These are phyloP conservation scores for Sordaria brevicollis DNA, from an alignment of 495 filamentous ascomycete genomes.

Conservation along the genomic window DNA sequence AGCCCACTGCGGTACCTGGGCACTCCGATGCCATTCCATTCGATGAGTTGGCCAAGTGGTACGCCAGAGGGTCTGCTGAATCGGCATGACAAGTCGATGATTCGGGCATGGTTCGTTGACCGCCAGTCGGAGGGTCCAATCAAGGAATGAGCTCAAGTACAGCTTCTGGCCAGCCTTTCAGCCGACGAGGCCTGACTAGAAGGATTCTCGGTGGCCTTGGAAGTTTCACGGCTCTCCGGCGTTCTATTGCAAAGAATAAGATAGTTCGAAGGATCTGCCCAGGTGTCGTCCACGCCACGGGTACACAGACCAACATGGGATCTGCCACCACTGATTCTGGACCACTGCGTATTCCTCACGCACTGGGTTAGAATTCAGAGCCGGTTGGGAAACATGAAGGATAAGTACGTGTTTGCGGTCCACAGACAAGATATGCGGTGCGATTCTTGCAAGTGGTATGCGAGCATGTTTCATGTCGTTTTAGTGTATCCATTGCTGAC, in stretches of 20 bases:
- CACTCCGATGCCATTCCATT: background rate
- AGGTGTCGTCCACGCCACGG: background rate
- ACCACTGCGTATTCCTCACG: conserved; percentile 2
- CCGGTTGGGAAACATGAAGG: background rate
- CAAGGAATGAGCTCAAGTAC: background rate
- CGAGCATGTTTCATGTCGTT: background rate
- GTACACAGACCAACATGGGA: background rate
- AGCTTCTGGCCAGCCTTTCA: background rate
- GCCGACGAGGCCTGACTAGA: background rate
- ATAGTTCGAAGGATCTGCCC: background rate
- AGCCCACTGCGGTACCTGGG: background rate
- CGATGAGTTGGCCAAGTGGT: conserved; percentile 1
- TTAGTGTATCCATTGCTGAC: conserved; percentile 1
- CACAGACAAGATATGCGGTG: background rate
- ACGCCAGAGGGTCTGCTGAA: conserved; percentile 1
- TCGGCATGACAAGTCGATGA: background rate
- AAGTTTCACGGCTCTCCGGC: background rate
- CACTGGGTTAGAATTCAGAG: conserved; percentile 6
- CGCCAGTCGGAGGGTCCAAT: conserved; percentile 6
- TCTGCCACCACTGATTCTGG: conserved; percentile 7
- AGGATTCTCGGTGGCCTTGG: background rate
- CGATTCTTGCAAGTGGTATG: background rate
- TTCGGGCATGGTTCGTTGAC: conserved; percentile 2
- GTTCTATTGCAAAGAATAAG: background rate
- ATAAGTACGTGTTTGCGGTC: background rate